Base-by-base conservation (phyloP, 2,329 filamentous ascomycete species). In the Venturia pyrina region DNA sequence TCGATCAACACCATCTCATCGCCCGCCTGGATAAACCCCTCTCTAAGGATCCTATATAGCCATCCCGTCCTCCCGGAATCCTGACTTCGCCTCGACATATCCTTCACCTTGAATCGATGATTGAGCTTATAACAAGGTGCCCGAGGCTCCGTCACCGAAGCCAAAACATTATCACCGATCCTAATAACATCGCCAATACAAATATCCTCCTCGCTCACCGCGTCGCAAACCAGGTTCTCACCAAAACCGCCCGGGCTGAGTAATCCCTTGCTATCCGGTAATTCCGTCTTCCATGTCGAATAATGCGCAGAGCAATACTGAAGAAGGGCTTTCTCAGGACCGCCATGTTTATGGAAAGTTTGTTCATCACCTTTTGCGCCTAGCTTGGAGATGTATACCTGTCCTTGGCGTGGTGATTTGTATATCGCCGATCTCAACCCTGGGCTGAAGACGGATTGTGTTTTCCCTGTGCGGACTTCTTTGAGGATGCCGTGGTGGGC, bases 101-200 rank as follows among this genome's bases (percentile, higher is more conserved):
- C 82, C 70, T 84, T 84, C 11, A 87, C 75, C 43, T 82, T 79
- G 72, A 89, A 89, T 1, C 86, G 84, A 70, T 88, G 86, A 71
- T 89, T 89, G 10, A 89, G 79, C 71, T 89, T 89, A 76, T 83
- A 89, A 75, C 87, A 89, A 11, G 87, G 87, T 69, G 85, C 82
- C 19, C 87, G 80, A 0, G 86, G 86, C 32, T 87, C 75, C 68
- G 81, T 83, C 32, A 88, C 82, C 69, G 88, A 83, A 0, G 88
- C 77, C 2, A 85, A 66, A 0, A 85, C 78, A 1, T 79, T 76
- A 59, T 77, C 74, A 0, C 82, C 73, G 8, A 88, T 79, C 0
- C 79, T 76, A 21, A 86, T 76, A 17, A 84, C 75, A 69, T 89
- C 87, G 28, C 87, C 86, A 63, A 89, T 86, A 73, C 86, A 88